Base-by-base conservation (phyloP, 2,329 filamentous ascomycete genomes). In the Phialophora expanda region DNA sequence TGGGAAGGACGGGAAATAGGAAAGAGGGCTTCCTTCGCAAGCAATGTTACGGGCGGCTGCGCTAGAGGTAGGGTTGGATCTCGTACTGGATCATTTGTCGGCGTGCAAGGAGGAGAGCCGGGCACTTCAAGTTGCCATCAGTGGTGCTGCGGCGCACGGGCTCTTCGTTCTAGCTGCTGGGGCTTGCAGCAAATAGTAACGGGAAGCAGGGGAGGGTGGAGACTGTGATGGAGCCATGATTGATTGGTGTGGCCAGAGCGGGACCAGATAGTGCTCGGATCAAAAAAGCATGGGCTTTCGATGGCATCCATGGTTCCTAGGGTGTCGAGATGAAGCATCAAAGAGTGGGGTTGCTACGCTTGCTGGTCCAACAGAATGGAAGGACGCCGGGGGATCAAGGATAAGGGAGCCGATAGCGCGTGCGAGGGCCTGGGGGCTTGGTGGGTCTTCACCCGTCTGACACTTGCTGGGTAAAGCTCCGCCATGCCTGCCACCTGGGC, bases 31-130 rank as follows among this genome's bases (percentile, higher is more conserved):
- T 60, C 46, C 28, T 61, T 54, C 58, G 30, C 24, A 61, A 61
- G 58, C 58, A 61, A 54, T 51, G 58, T 61, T 46, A 61, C 58
- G 58, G 58, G 58, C 48, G 28, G 48, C 30, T 17, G 32, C 58
- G 58, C 58, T 61, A 61, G 58, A 51, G 58, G 58, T 61, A 61
- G 58, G 58, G 58, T 61, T 61, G 51, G 58, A 61, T 61, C 58
- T 61, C 46, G 53, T 61, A 48, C 58, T 61, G 58, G 58, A 61
- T 61, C 58, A 61, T 41, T 61, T 54, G 58, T 54, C 58, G 58
- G 58, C 58, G 58, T 41, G 58, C 58, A 46, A 61, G 58, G 22
- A 61, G 46, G 26, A 61, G 58, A 61, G 58, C 58, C 58, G 58
- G 58, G 46, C 58, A 51, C 46, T 38, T 41, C 58, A 61, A 51